Conservation (phyloP, 495 filamentous ascomycete species). For the Talaromyces thailandensis region DNA sequence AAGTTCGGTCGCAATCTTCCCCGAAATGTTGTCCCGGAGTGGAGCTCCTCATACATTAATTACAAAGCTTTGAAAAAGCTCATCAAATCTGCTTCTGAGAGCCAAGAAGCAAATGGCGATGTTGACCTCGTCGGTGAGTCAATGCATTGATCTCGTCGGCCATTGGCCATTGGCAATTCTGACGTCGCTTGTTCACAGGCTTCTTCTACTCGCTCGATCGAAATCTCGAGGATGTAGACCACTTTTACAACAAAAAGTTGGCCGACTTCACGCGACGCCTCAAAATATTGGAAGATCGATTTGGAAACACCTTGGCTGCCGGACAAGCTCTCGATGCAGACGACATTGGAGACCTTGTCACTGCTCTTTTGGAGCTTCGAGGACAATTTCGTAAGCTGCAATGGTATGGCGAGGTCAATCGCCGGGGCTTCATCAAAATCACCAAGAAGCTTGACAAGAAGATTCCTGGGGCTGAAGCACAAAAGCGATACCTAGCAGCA, state of each 20-base stretch:
- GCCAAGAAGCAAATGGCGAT: conserved; percentile 55
- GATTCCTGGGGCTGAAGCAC: conserved; percentile 58
- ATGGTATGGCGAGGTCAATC: conserved; percentile 97
- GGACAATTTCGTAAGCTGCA: conserved; percentile 82
- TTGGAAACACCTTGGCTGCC: conserved; percentile 50
- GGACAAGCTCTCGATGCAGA: conserved; percentile 52
- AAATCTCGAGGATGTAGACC: conserved; percentile 90
- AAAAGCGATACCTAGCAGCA: conserved; percentile 72
- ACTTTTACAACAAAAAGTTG: conserved; percentile 93
- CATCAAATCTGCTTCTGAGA: conserved; percentile 65
- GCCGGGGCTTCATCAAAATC: conserved; percentile 92
- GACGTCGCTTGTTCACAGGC: conserved; percentile 41
- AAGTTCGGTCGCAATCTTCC: conserved; percentile 80
- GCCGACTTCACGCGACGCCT: conserved; percentile 71
- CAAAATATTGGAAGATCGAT: conserved; percentile 76
- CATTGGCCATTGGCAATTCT: conserved; percentile 3
- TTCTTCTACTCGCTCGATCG: conserved; percentile 94
- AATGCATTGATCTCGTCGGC: too few relatives aligned
- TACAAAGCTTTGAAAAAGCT: conserved; percentile 95
- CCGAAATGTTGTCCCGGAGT: conserved; percentile 94
- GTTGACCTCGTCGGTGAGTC: conserved; percentile 68
- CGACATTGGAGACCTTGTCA: conserved; percentile 82
- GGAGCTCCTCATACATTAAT: conserved; percentile 86
- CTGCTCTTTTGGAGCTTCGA: conserved; percentile 77
- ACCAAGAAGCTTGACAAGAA: conserved; percentile 97